Conservation (phyloP, 805 yeast genomes). For the Saturnispora ahearnii region DNA sequence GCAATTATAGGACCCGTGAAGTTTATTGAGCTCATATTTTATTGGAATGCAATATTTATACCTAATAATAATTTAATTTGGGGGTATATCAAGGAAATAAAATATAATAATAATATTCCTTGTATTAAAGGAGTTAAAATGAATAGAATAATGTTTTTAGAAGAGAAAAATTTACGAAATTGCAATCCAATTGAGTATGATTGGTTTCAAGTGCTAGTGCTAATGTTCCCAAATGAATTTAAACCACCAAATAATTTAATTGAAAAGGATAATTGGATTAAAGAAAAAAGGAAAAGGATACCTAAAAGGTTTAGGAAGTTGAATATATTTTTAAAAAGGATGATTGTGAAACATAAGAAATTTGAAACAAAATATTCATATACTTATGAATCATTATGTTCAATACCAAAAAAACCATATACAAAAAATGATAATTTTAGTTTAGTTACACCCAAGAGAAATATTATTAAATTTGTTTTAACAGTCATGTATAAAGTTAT, state of each 20-base stretch:
- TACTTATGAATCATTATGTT: slow-evolving; percentile 30
- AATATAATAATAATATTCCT: background rate
- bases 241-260: background rate
- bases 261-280: background rate
- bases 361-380: slow-evolving; percentile 27
- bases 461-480: slow-evolving; percentile 36
- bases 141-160: slow-evolving; percentile 23
- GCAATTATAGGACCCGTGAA: slow-evolving; percentile 29
- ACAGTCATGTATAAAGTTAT: slow-evolving; percentile 38
- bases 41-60: slow-evolving; percentile 26
- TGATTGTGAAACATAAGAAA: slow-evolving; percentile 29
- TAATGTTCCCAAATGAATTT: slow-evolving; percentile 7
- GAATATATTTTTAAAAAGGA: slow-evolving; percentile 13
- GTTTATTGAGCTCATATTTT: slow-evolving; percentile 34
- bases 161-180: slow-evolving; percentile 10
- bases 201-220: slow-evolving; percentile 10
- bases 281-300: slow-evolving; percentile 4
- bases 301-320: slow-evolving; percentile 21
- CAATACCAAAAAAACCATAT: slow-evolving; percentile 4
- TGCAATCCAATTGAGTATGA: slow-evolving; percentile 19
- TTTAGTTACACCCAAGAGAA: slow-evolving; percentile 23
- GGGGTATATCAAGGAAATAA: slow-evolving; percentile 16
- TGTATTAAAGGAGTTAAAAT: slow-evolving; percentile 7
- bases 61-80: slow-evolving; percentile 14
- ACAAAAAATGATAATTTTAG: slow-evolving; percentile 23